A percentile compares a stretch with the other conserved stretches of the same genome.
phyloP scores from a whole-genome alignment of 495 filamentous ascomycete species.

The Talaromyces liani region DNA sequence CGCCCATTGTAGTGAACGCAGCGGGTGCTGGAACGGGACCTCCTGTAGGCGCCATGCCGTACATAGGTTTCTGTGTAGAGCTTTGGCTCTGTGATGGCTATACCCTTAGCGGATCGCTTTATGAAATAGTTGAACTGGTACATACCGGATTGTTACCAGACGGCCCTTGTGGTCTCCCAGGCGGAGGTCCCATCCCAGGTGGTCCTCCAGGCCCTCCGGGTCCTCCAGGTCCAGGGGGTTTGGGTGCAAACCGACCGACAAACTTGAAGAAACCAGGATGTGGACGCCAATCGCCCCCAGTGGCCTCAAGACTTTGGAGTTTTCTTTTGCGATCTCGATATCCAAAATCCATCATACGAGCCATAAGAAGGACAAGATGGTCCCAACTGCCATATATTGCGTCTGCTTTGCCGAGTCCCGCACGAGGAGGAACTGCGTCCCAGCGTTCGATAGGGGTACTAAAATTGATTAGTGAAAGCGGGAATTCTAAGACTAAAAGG shows the following conservation, averaged over 20 bases:
- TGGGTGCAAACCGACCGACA: conserved; percentile 30
- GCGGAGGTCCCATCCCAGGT: conserved; percentile 14
- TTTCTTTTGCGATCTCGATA: conserved; percentile 74
- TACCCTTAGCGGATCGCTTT: conserved; percentile 11
- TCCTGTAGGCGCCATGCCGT: conserved; percentile 44
- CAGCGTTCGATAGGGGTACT: conserved; percentile 76
- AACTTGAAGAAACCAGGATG: conserved; percentile 41
- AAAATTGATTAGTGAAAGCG: not conserved
- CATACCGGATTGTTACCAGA: not conserved
- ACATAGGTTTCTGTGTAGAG: conserved; percentile 30
- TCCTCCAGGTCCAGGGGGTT: conserved; percentile 10
- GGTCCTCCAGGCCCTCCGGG: not conserved
- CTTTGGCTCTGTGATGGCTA: conserved; percentile 11
- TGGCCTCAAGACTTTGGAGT: conserved; percentile 39
- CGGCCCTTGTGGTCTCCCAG: not conserved
- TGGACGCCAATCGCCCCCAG: conserved; percentile 53
- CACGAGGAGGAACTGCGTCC: conserved; percentile 79
- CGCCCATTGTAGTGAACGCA: conserved; percentile 25
- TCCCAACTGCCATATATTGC: conserved; percentile 83
- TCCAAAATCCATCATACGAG: conserved; percentile 74
- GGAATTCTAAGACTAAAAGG: conserved; percentile 6
- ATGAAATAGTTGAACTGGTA: conserved; percentile 19
- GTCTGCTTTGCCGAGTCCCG: conserved; percentile 67
- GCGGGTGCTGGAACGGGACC: conserved; percentile 31
- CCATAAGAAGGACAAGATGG: conserved; percentile 75